These are phyloP conservation scores for Persicaria maculosa DNA, from an alignment of 148 eudicot species.

Conservation along the genomic window DNA sequence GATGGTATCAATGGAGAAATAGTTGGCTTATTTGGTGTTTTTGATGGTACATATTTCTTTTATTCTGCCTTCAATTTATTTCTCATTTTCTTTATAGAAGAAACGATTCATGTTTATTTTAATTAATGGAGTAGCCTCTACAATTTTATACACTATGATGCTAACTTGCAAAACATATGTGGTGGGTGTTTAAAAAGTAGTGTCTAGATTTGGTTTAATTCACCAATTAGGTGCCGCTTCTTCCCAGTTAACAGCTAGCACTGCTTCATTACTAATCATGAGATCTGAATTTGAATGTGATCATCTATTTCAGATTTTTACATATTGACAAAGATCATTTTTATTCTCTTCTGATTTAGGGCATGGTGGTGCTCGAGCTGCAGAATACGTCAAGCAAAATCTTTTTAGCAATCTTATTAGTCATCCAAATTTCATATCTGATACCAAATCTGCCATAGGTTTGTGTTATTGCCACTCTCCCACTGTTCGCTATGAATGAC, in stretches of 20 bases:
- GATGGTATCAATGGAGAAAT: slow-evolving; percentile 88
- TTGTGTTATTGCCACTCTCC: slow-evolving; percentile 14
- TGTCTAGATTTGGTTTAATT: not conserved
- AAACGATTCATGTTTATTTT: not conserved
- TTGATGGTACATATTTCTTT: slow-evolving; percentile 55
- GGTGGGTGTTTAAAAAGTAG: not conserved
- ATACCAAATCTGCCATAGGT: slow-evolving; percentile 95
- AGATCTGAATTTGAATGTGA: not conserved
- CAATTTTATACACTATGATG: not conserved
- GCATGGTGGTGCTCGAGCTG: slow-evolving; percentile 99
- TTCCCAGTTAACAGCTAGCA: not conserved
- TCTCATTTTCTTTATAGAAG: not conserved
- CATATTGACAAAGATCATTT: not conserved
- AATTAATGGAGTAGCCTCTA: not conserved
- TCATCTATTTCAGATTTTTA: not conserved
- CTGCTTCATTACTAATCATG: not conserved
- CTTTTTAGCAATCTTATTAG: slow-evolving; percentile 86
- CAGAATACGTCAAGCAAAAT: slow-evolving; percentile 87
- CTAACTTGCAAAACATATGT: not conserved
- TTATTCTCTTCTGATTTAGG: slow-evolving; percentile 32
- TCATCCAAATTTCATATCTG: slow-evolving; percentile 94
- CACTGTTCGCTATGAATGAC: not conserved
- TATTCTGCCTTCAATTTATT: slow-evolving; percentile 12
- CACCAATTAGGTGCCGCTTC: not conserved
- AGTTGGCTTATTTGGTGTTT: slow-evolving; percentile 92